These are phyloP conservation scores for Staphylotrichum longicolle DNA, from an alignment of 495 filamentous ascomycete species.

Conservation along the genomic window DNA sequence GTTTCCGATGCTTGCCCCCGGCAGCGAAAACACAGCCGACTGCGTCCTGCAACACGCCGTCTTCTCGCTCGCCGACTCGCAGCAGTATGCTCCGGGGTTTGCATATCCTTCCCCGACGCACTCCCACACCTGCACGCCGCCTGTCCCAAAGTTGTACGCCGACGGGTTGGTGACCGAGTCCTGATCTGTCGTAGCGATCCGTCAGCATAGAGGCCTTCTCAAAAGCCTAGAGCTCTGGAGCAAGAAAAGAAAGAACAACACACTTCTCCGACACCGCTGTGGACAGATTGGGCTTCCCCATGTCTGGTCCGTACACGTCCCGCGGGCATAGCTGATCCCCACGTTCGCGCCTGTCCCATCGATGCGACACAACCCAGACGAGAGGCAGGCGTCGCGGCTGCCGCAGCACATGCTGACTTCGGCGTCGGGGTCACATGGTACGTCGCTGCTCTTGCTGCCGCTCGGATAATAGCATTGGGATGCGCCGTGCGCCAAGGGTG, in stretches of 20 bases:
- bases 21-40: slow-evolving; percentile 15
- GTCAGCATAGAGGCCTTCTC: background rate
- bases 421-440: slow-evolving; percentile 20
- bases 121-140: slow-evolving; percentile 22
- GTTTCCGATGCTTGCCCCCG: slow-evolving; percentile 12
- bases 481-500: background rate
- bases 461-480: slow-evolving; percentile 18
- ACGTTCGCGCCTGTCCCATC: background rate
- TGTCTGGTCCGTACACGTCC: slow-evolving; percentile 19
- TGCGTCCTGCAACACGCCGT: slow-evolving; percentile 15
- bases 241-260: background rate
- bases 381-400: slow-evolving; percentile 12
- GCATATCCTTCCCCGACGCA: slow-evolving; percentile 18
- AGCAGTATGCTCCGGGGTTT: slow-evolving; percentile 21
- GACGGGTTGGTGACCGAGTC: slow-evolving; percentile 5
- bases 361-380: slow-evolving; percentile 15
- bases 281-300: slow-evolving; percentile 15
- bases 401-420: slow-evolving; percentile 24
- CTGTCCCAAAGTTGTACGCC: slow-evolving; percentile 15
- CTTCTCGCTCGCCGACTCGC: slow-evolving; percentile 13
- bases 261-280: slow-evolving; percentile 17
- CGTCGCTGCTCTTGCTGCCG: slow-evolving; percentile 7
- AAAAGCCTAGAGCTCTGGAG: background rate
- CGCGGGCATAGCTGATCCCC: slow-evolving; percentile 16
- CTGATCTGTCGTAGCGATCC: background rate